phyloP scores from a whole-genome alignment of 176 grass and related monocot genomes.

The Saccharum officinarum region DNA sequence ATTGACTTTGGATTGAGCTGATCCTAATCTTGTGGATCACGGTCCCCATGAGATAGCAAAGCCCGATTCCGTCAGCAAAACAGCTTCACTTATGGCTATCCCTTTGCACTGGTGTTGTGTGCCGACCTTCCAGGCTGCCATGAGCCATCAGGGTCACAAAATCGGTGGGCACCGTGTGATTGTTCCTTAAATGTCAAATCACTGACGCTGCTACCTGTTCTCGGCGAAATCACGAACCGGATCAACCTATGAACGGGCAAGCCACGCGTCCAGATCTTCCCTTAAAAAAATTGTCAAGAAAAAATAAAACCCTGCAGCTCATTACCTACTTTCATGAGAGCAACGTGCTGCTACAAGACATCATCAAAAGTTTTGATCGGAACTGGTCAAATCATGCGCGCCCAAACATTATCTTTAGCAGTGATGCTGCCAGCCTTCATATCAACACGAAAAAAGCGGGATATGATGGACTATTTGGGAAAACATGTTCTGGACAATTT shows the following conservation, averaged over 20 bases:
- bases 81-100: background rate
- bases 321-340: slow-evolving; percentile 12
- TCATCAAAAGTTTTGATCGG: slow-evolving; percentile 12
- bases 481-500: slow-evolving; percentile 61
- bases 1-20: background rate
- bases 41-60: slow-evolving; percentile 11
- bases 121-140: slow-evolving; percentile 1
- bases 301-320: background rate
- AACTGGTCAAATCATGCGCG: slow-evolving; percentile 25
- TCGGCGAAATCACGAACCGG: background rate
- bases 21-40: background rate
- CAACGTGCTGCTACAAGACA: slow-evolving; percentile 4
- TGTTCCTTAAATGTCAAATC: slow-evolving; percentile 18
- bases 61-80: background rate
- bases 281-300: background rate
- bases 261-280: slow-evolving; percentile 17
- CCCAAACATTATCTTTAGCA: slow-evolving; percentile 4
- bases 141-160: slow-evolving; percentile 8
- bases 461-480: slow-evolving; percentile 35
- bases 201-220: slow-evolving; percentile 10
- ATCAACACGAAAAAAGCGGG: slow-evolving; percentile 37
- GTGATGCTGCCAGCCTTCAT: slow-evolving; percentile 17
- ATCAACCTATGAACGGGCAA: slow-evolving; percentile 4
- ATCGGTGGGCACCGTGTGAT: background rate
- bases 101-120: background rate